Percentiles rank a stretch among this genome's conserved stretches.
These are phyloP conservation scores for Chrysanthemum seticuspe DNA, from an alignment of 129 eudicot species.

Conservation along the genomic window DNA sequence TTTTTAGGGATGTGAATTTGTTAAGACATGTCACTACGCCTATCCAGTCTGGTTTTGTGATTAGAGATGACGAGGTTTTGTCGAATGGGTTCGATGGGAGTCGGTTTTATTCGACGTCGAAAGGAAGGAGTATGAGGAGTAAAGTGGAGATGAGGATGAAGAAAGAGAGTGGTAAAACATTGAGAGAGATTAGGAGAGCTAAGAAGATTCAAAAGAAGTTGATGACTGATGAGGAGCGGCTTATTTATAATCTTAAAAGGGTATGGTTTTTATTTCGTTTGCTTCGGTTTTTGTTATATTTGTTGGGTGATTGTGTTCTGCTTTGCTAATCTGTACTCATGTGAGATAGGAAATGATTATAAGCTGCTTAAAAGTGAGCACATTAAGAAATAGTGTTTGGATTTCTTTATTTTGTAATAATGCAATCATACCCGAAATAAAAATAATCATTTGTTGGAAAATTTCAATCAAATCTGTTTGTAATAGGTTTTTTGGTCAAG, in stretches of 20 bases:
- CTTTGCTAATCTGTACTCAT: no score
- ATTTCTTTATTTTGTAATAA: no score
- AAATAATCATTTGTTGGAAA: no score
- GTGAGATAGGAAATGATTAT: no score
- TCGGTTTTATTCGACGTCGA: slow-evolving; percentile 56
- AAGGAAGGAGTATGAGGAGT: slow-evolving; percentile 88
- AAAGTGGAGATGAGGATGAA: slow-evolving; percentile 89
- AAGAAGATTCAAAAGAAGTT: slow-evolving; percentile 74
- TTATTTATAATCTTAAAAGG: slow-evolving; percentile 76
- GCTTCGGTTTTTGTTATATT: background rate
- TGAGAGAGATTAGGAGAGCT: slow-evolving; percentile 75
- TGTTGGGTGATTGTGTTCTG: background rate
- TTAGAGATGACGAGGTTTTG: slow-evolving; percentile 20
- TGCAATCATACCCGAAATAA: no score
- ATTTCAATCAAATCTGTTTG: no score
- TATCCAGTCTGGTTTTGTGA: slow-evolving; percentile 9
- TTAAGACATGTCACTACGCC: slow-evolving; percentile 14
- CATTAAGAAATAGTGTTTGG: no score
- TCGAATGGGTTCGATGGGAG: slow-evolving; percentile 40
- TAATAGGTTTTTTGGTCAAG: no score
- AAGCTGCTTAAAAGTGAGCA: no score
- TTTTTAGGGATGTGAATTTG: slow-evolving; percentile 46
- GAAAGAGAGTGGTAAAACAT: slow-evolving; percentile 84
- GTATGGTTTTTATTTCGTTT: slow-evolving; percentile 37
- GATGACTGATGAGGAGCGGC: slow-evolving; percentile 97